Evolutionary conservation across 192 early-diverging fungal genomes (phyloP).

Genomic region (Dissophora ornata): DNA sequence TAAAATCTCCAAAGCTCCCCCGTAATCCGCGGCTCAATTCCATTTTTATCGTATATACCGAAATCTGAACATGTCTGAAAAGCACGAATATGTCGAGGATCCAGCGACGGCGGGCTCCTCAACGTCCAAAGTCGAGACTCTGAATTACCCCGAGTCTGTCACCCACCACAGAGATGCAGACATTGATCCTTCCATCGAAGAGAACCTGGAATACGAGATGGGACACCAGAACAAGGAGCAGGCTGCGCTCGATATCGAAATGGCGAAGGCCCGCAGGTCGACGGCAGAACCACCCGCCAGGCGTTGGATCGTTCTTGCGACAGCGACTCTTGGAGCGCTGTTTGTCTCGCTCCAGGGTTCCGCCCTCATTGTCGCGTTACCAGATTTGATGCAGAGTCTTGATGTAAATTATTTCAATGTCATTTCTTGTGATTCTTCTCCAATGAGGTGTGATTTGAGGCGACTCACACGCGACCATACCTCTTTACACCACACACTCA

Average conservation of each 20-base stretch:
- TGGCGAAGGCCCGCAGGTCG: constrained; percentile 40
- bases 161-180: neutral
- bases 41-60: neutral
- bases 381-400: constrained; percentile 50
- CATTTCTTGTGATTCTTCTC: neutral
- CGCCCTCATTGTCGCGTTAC: constrained; percentile 51
- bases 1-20: too few species aligned
- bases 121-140: neutral
- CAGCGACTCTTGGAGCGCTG: constrained; percentile 48
- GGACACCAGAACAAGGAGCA: constrained; percentile 40
- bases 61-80: constrained; percentile 13
- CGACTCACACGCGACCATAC: neutral
- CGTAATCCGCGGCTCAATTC: too few species aligned
- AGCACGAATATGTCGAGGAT: constrained; percentile 15
- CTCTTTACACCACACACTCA: too few species aligned
- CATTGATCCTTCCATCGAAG: too few species aligned
- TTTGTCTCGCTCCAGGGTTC: constrained; percentile 55
- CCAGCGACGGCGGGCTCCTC: neutral
- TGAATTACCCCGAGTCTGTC: neutral
- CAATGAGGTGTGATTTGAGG: neutral
- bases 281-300: constrained; percentile 34
- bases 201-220: too few species aligned
- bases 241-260: constrained; percentile 44
- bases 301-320: constrained; percentile 51
- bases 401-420: constrained; percentile 5